phyloP scores from a whole-genome alignment of 768 basidiomycete genomes.

The Rhizopogon vinicolor region DNA sequence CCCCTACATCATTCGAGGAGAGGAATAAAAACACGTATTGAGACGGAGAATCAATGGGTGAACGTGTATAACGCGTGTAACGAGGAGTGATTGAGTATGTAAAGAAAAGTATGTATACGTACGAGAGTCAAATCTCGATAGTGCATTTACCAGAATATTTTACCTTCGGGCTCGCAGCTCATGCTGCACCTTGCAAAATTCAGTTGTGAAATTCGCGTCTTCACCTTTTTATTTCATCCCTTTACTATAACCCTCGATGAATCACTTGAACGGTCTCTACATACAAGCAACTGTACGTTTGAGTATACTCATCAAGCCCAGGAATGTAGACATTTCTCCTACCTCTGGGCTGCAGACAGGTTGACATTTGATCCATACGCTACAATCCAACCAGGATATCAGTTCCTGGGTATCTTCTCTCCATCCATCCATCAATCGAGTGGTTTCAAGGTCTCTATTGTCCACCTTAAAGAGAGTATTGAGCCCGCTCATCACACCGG shows the following conservation, averaged over 20 bases:
- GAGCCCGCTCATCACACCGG: constrained; percentile 9
- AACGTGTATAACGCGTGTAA: too few species aligned
- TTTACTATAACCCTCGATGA: too few species aligned
- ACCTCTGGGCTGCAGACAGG: constrained; percentile 11
- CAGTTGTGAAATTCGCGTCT: not conserved
- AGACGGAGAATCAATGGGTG: too few species aligned
- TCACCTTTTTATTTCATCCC: not conserved
- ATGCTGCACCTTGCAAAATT: not conserved
- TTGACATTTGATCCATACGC: constrained; percentile 14
- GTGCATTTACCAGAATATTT: not conserved
- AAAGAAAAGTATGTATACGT: too few species aligned
- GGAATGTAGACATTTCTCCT: too few species aligned
- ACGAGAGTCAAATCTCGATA: too few species aligned
- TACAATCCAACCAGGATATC: constrained; percentile 20
- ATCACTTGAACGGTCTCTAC: too few species aligned
- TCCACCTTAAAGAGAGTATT: not conserved
- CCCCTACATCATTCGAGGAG: too few species aligned
- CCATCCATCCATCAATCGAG: constrained; percentile 7
- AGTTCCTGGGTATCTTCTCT: constrained; percentile 2
- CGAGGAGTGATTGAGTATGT: too few species aligned
- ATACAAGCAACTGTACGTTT: too few species aligned
- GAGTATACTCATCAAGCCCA: too few species aligned
- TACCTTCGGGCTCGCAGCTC: not conserved
- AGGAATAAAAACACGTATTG: too few species aligned
- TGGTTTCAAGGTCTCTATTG: not conserved